Evolutionary conservation across 345 rosid species (phyloP), one percentile per base, ranked within the genome.

Genomic region (Ricinus communis): DNA sequence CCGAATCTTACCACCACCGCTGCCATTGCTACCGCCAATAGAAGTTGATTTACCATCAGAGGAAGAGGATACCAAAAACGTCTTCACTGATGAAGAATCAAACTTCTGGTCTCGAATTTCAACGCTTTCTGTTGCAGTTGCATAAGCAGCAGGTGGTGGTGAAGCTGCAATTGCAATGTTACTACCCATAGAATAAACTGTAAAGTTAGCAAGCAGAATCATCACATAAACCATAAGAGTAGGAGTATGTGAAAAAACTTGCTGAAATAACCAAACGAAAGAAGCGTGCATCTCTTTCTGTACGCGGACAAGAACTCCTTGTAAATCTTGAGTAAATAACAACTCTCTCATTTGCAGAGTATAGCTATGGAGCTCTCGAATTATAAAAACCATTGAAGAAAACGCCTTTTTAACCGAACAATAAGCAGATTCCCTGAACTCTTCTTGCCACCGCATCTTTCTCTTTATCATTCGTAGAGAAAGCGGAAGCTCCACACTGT

Each of bases 221-320:
- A 95, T 95, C 25, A 95, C 91, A 43, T 85, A 91, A 0, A 95
- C 88, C 99, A 95, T 95, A 33, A 95, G 76, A 4, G 97, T 90
- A 1, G 99, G 99, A 0, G 99, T 92, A 1, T 87, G 93, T 0
- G 99, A 95, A 73, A 95, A 95, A 0, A 92, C 93, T 76, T 85
- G 96, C 49, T 95, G 97, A 33, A 95, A 95, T 71, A 95, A 75
- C 99, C 99, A 92, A 1, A 95, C 97, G 61, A 95, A 95, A 0
- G 97, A 95, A 8, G 85, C 89, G 71, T 92, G 88, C 90, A 91
- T 83, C 69, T 95, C 99, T 65, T 72, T 81, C 51, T 89, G 92
- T 0, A 89, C 99, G 10, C 96, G 85, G 33, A 52, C 81, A 16
- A 95, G 71, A 64, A 90, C 84, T 38, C 82, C 92, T 65, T 86